Base-by-base conservation (phyloP, 495 filamentous ascomycete genomes). In the Entonaema liquescens region DNA sequence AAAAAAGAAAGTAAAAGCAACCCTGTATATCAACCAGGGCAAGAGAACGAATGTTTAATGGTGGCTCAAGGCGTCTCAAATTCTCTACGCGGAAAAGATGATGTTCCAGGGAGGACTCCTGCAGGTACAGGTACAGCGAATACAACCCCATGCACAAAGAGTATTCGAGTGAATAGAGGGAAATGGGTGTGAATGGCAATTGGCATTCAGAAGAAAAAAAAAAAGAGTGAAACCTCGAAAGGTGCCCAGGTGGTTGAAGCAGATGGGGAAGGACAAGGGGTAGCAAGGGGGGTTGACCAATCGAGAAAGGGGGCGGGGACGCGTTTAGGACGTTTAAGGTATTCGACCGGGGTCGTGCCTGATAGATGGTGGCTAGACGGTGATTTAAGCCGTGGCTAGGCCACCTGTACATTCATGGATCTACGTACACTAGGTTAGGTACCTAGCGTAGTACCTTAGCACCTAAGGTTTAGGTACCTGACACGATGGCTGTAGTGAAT, bases 301-400 rank as follows among this genome's bases (percentile, higher is more conserved):
- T 73, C 49, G 65, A 66, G 57, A 73, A 68, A 73, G 57, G 65
- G 70, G 61, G 70, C 19, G 70, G 65, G 59, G 56, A 58, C 57
- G 44, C 9, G 40, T 64, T 53, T 49, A 65, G 55, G 55, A 23
- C 19, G 42, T 23, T 58, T 36, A 58, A 36, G 29, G 35, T 56
- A 47, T 28, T 54, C 26, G 58, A 44, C 68, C 19, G 62, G 68
- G 58, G 52, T 57, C n/a, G 50, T 61, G 21, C 61, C 56, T 65
- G 62, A 65, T 55, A 59, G 15, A 52, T 29, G 33, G 33, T 63
- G 54, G 31, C 40, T 59, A 55, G 54, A 63, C 12, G 42, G 58
- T 62, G 42, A 44, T 17, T 44, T 44, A 21, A 2, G 17, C 40
- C n/a, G 40, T 44, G 40, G 60, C 61, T 65, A 61, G 31, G 53